Evolutionary conservation across 2,329 filamentous ascomycete species (phyloP).

Genomic region (Monilinia polystroma): DNA sequence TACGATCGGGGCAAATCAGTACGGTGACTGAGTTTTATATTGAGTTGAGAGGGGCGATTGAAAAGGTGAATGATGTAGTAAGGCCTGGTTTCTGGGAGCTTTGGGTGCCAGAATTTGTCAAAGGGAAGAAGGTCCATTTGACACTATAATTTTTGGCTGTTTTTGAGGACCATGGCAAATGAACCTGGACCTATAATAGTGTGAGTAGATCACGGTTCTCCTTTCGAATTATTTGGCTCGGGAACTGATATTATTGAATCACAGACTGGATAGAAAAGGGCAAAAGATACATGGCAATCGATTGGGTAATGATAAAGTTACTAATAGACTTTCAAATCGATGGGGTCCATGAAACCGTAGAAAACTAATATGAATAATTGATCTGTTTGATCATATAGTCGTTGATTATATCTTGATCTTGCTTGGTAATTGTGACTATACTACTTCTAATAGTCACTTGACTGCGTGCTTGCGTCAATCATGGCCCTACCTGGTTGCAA

Average conservation of each 20-base stretch:
- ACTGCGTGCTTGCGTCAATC: too few relatives aligned
- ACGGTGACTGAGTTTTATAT: background rate
- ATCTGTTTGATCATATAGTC: too few relatives aligned
- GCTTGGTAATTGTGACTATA: too few relatives aligned
- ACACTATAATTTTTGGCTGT: slow-evolving; percentile 13
- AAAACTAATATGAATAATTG: too few relatives aligned
- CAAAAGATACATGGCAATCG: background rate
- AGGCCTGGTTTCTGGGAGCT: background rate
- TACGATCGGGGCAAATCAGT: background rate
- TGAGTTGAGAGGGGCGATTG: background rate
- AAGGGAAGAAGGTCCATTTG: background rate
- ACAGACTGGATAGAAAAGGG: background rate
- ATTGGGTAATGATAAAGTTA: background rate
- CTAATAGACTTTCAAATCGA: background rate
- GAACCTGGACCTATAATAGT: background rate
- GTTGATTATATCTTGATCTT: too few relatives aligned
- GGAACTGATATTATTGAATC: background rate
- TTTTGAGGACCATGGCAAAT: background rate
- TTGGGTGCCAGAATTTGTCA: background rate
- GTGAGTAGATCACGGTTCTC: background rate
- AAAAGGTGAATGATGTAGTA: background rate
- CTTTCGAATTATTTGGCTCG: background rate
- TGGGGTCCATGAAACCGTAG: background rate
- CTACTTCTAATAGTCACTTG: too few relatives aligned
- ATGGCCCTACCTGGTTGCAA: too few relatives aligned